These are phyloP conservation scores for Amphibolis antarctica DNA, from an alignment of 106 monocot genomes.

Conservation along the genomic window DNA sequence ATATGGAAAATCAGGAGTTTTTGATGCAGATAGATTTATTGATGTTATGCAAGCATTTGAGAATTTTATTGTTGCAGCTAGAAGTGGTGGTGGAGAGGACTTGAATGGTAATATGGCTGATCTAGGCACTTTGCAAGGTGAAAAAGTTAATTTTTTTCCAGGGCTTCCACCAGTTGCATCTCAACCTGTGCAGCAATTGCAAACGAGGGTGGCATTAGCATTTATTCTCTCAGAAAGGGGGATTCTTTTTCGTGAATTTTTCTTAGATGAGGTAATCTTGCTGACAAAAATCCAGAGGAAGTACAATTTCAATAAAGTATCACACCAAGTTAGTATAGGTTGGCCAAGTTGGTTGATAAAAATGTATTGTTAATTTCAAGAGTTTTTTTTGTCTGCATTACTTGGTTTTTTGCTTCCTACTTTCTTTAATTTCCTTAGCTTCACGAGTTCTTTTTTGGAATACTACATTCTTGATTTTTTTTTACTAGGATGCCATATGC, in stretches of 20 bases:
- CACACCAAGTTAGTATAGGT: not conserved
- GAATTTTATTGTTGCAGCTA: slow-evolving; percentile 85
- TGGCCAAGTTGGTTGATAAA: too few relatives aligned
- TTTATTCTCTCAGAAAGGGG: slow-evolving; percentile 90
- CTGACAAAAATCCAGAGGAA: not conserved
- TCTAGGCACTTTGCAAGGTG: slow-evolving; percentile 46
- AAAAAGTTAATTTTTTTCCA: slow-evolving; percentile 32
- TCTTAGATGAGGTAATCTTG: slow-evolving; percentile 74
- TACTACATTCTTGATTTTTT: too few relatives aligned
- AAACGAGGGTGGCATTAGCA: slow-evolving; percentile 72
- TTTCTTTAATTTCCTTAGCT: too few relatives aligned
- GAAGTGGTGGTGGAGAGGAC: slow-evolving; percentile 90
- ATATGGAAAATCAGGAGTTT: slow-evolving; percentile 95
- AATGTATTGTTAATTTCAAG: too few relatives aligned
- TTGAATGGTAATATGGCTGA: slow-evolving; percentile 86
- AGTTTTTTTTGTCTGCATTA: too few relatives aligned
- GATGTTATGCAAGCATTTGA: slow-evolving; percentile 99
- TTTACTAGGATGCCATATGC: too few relatives aligned
- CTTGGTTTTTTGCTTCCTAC: too few relatives aligned
- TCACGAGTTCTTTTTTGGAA: too few relatives aligned
- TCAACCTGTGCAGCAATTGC: slow-evolving; percentile 44
- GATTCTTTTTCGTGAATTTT: slow-evolving; percentile 86
- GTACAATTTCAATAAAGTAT: not conserved
- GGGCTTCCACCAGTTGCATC: slow-evolving; percentile 29
- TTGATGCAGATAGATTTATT: slow-evolving; percentile 96